These are phyloP conservation scores for Tanozyma kutaoensis DNA, from an alignment of 805 yeast genomes.

Conservation along the genomic window DNA sequence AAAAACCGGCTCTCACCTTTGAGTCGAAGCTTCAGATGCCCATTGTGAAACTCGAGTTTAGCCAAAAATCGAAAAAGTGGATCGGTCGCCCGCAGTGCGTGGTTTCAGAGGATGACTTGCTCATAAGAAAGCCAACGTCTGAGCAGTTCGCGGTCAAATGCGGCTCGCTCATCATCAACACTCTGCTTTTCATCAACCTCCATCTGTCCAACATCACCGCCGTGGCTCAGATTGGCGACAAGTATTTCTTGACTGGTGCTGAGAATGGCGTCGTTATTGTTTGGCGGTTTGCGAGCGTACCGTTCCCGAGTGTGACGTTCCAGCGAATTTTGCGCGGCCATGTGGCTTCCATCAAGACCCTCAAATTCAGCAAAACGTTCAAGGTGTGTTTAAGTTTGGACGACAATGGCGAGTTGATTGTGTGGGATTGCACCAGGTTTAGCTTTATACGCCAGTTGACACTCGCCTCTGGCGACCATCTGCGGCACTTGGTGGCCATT, in stretches of 20 bases:
- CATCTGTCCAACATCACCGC: constrained; percentile 24
- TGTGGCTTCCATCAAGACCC: constrained; percentile 25
- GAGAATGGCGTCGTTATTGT: constrained; percentile 47
- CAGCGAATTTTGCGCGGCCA: constrained; percentile 48
- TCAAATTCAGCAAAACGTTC: constrained; percentile 38
- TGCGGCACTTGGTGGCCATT: constrained; percentile 25
- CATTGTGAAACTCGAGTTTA: constrained; percentile 31
- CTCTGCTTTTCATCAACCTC: constrained; percentile 27
- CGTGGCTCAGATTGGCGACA: constrained; percentile 27
- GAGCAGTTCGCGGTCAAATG: constrained; percentile 3
- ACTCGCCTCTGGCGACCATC: too few relatives aligned
- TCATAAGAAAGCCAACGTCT: constrained; percentile 17
- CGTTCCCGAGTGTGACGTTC: constrained; percentile 18
- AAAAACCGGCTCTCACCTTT: constrained; percentile 24
- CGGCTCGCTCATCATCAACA: constrained; percentile 28
- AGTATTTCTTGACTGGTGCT: constrained; percentile 35
- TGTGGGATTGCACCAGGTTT: constrained; percentile 54
- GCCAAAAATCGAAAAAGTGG: constrained; percentile 32
- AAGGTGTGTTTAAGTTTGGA: constrained; percentile 46
- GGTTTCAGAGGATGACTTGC: constrained; percentile 20
- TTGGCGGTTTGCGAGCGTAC: constrained; percentile 32
- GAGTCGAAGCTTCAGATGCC: constrained; percentile 29
- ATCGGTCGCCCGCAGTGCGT: constrained; percentile 32
- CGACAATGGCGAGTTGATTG: constrained; percentile 34
- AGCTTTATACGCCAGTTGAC: constrained; percentile 31